Percentiles rank a stretch among this genome's conserved stretches.
Evolutionary conservation across 768 basidiomycete species (phyloP).

Genomic region (Leccinum uliginosum): DNA sequence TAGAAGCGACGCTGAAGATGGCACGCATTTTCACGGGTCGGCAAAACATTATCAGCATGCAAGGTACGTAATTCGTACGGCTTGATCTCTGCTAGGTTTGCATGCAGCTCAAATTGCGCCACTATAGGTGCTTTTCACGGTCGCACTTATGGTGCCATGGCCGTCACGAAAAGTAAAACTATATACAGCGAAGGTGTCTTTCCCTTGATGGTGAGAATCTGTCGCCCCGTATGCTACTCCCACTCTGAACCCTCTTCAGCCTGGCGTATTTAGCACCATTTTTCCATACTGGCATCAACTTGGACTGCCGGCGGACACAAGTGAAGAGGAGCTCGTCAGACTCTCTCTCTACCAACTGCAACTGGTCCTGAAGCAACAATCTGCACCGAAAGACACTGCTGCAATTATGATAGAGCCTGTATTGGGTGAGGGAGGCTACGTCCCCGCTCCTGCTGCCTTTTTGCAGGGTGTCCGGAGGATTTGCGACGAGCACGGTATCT

Average conservation of each 20-base stretch:
- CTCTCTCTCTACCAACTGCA: slow-evolving; percentile 78
- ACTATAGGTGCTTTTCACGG: slow-evolving; percentile 79
- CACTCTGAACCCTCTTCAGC: slow-evolving; percentile 39
- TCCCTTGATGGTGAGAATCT: slow-evolving; percentile 71
- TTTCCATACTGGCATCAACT: slow-evolving; percentile 95
- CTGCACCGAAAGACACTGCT: slow-evolving; percentile 79
- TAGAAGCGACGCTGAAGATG: slow-evolving; percentile 88
- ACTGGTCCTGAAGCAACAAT: slow-evolving; percentile 75
- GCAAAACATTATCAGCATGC: slow-evolving; percentile 90
- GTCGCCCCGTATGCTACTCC: neutral
- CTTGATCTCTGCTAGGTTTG: neutral
- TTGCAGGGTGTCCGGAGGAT: slow-evolving; percentile 72
- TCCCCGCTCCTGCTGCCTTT: slow-evolving; percentile 79
- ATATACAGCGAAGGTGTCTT: slow-evolving; percentile 75
- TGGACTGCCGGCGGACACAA: slow-evolving; percentile 51
- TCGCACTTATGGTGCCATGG: slow-evolving; percentile 90
- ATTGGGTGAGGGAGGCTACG: slow-evolving; percentile 94
- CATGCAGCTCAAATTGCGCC: neutral
- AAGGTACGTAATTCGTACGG: slow-evolving; percentile 45
- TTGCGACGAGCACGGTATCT: slow-evolving; percentile 83
- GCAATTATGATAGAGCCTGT: slow-evolving; percentile 94
- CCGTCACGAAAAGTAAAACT: slow-evolving; percentile 91
- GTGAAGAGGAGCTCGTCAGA: slow-evolving; percentile 52
- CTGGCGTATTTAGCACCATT: slow-evolving; percentile 74
- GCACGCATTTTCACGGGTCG: slow-evolving; percentile 71